Evolutionary conservation across 495 filamentous ascomycete genomes (phyloP), one percentile per base, ranked within the genome.

Genomic region (Amniculicola lignicola): DNA sequence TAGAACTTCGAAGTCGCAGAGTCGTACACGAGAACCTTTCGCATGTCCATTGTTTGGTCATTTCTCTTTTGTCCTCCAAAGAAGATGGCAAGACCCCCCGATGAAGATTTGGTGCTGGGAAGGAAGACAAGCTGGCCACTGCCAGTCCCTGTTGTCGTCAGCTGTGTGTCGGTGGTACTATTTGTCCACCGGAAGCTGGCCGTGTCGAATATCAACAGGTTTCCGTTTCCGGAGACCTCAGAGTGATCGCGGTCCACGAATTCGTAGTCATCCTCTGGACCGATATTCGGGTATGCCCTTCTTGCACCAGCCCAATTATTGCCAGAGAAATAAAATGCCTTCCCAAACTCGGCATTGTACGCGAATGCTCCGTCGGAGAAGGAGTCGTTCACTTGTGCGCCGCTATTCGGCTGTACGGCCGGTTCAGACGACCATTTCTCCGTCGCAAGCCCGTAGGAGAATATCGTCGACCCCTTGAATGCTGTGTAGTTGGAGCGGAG

Each of bases 21-120:
- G 29, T 54, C 40, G 28, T 54, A 54, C 2, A 54, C 51, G 11
- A 47, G 42, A 2, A 54, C 51, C 35, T 46, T 33, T 16, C 51
- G 18, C 28, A 54, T 19, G 18, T 5, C 12, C 33, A 45, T 28
- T n/a, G 19, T 54, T 28, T 54, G 36, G 4, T 50, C 21, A 6
- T 44, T 10, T 11, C 14, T 21, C 7, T 19, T 15, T 15, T 23
- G 22, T 2, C 48, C 48, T 2, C 48, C 48, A 16, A 52, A 16
- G 10, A 31, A 11, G 12, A 52, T 22, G 15, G 35, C 48, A 40
- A 52, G 11, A 1, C 48, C 48, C 6, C 48, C 48, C 12, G 14
- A 22, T 9, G 7, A 4, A 19, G 6, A 16, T 15, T 11, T 22
- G 7, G 29, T 52, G 9, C 48, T 37, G 4, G 48, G 48, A 4